Base-by-base conservation (phyloP, 768 basidiomycete genomes). In the Mycena crocata region DNA sequence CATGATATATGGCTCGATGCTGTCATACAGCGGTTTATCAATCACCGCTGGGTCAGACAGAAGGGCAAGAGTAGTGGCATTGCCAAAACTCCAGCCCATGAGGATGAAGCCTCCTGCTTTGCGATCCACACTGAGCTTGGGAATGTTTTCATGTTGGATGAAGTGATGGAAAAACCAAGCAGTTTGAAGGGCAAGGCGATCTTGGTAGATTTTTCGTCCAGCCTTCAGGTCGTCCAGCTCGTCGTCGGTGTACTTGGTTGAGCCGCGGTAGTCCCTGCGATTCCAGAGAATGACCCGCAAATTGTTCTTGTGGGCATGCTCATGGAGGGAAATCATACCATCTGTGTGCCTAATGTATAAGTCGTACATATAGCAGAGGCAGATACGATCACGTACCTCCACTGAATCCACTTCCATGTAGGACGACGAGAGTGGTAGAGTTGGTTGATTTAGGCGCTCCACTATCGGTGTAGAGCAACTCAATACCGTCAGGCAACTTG, bases 41-140 rank as follows among this genome's bases (percentile, higher is more conserved):
- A 83, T 59, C 5, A 75, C 59, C 12, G 56, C 46, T 4, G 70
- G 68, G 50, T 78, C 71, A 0, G 72, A 73, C 35, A 82, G 72
- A 5, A 82, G 62, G 17, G 78, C n/a, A 51, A 81, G 73, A 10
- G 71, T 67, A 2, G 75, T 75, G 17, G 74, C 71, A 15, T 66
- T 70, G 1, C 82, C 83, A 58, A 80, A 72, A 3, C 81, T 81
- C 82, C 83, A 84, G 5, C 82, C 82, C 68, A 80, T 51, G 12
- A 82, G 59, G 2, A 76, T 73, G n/a, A 83, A 60, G 0, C 83
- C 83, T 3, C 82, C 82, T 12, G 51, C 23, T 17, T 45, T 66
- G 31, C 64, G 34, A 19, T 71, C 68, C 19, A n/a, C 35, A 35
- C 12, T 54, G 30, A 72, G 54, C 31, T 52, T 46, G 7, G 75